Evolutionary conservation across 2,329 filamentous ascomycete species (phyloP).

Genomic region (Macroventuria anomochaeta): DNA sequence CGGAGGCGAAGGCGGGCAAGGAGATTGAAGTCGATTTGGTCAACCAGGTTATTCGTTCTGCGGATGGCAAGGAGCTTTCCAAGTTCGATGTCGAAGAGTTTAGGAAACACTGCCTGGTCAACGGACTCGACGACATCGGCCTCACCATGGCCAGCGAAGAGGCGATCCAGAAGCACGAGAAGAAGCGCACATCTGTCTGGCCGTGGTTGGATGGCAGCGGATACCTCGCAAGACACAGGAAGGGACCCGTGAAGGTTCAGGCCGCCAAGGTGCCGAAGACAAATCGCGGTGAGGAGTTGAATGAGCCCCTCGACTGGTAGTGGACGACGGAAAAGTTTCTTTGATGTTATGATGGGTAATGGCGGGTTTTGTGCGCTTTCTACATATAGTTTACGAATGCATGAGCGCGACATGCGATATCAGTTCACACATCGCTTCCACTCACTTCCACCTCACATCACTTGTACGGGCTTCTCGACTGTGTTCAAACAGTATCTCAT

Average conservation of each 20-base stretch:
- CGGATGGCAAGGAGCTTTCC: constrained; percentile 74
- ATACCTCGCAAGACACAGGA: constrained; percentile 69
- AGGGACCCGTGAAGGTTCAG: constrained; percentile 66
- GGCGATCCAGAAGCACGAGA: constrained; percentile 85
- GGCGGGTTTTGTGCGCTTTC: not conserved
- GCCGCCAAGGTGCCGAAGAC: constrained; percentile 81
- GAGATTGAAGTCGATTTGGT: constrained; percentile 91
- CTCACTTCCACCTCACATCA: too few relatives aligned
- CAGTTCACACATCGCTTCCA: not conserved
- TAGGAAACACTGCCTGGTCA: constrained; percentile 90
- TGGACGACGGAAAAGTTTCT: not conserved
- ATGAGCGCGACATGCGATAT: not conserved
- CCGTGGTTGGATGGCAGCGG: constrained; percentile 91
- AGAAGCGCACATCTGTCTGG: constrained; percentile 74
- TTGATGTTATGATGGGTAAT: not conserved
- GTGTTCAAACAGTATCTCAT: not conserved
- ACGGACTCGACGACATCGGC: constrained; percentile 94
- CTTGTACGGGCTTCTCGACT: too few relatives aligned
- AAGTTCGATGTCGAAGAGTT: constrained; percentile 90
- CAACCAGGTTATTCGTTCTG: constrained; percentile 81
- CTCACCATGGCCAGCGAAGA: constrained; percentile 91
- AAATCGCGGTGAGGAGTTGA: constrained; percentile 82
- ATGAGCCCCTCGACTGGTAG: constrained; percentile 89
- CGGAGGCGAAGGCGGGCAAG: constrained; percentile 76
- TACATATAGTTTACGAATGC: constrained; percentile 1